Conservation (phyloP, 2,329 filamentous ascomycete species). For the Emmonsiellopsis sp. region DNA sequence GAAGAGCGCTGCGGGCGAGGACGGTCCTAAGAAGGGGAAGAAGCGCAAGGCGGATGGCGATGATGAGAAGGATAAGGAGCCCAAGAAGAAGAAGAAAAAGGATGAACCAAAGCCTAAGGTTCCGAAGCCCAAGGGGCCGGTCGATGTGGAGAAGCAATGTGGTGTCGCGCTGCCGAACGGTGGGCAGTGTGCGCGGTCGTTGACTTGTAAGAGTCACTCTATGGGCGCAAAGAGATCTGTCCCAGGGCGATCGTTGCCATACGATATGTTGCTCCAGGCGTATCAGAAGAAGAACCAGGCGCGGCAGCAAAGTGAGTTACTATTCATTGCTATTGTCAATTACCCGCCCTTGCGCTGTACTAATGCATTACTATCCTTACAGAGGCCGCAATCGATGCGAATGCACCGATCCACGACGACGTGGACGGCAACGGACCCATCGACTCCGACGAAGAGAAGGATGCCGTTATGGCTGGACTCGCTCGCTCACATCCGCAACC, state of each 20-base stretch:
- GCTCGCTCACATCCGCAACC: constrained; percentile 69
- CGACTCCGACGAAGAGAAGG: constrained; percentile 90
- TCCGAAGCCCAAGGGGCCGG: constrained; percentile 80
- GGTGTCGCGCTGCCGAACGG: constrained; percentile 80
- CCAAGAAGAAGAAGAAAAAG: constrained; percentile 90
- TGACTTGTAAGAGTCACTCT: constrained; percentile 90
- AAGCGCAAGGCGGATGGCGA: constrained; percentile 64
- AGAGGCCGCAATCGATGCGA: constrained; percentile 92
- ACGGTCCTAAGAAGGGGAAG: constrained; percentile 56
- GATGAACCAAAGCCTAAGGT: constrained; percentile 78
- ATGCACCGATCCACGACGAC: constrained; percentile 79
- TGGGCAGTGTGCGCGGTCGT: constrained; percentile 72
- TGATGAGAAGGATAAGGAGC: constrained; percentile 64
- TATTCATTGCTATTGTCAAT: neutral
- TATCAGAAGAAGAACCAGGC: constrained; percentile 99
- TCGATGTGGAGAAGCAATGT: constrained; percentile 89
- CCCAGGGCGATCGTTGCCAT: constrained; percentile 74
- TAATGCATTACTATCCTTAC: constrained; percentile 17
- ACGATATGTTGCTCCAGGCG: constrained; percentile 80
- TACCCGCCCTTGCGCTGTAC: neutral
- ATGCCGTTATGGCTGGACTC: constrained; percentile 67
- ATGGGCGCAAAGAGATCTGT: constrained; percentile 92
- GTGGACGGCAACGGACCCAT: constrained; percentile 71
- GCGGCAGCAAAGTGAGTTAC: constrained; percentile 77
- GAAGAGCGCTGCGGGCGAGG: constrained; percentile 52